A percentile compares a stretch with the other conserved stretches of the same genome.
Evolutionary conservation across 768 basidiomycete genomes (phyloP).

Genomic region (Panaeolus papilionaceus): DNA sequence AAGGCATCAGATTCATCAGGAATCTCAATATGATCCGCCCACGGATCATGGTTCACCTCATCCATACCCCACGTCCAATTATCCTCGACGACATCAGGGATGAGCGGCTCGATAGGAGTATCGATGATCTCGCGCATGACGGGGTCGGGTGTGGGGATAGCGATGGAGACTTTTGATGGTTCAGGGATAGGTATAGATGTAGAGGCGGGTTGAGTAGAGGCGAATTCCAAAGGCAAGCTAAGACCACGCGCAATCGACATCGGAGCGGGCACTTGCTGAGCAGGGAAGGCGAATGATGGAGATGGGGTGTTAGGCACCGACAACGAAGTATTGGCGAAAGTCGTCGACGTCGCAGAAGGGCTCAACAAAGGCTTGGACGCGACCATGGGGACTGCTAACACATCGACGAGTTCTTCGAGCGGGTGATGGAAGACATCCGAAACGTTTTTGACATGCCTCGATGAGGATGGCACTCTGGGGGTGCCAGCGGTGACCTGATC

Average conservation of each 20-base stretch:
- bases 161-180: conserved; percentile 6
- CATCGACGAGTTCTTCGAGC: conserved; percentile 3
- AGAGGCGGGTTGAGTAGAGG: neutral
- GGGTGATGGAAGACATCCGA: conserved; percentile 10
- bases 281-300: neutral
- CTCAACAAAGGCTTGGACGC: neutral
- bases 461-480: neutral
- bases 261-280: neutral
- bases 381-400: neutral
- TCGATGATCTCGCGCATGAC: neutral
- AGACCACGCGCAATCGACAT: conserved; percentile 11
- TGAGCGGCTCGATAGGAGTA: neutral
- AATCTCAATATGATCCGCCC: conserved; percentile 7
- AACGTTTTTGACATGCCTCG: conserved; percentile 3
- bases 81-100: neutral
- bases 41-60: neutral
- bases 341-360: neutral
- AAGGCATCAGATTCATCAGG: too few relatives aligned
- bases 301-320: neutral
- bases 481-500: neutral
- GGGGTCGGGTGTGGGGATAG: neutral
- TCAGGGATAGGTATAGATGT: neutral
- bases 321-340: neutral
- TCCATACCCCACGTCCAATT: conserved; percentile 8
- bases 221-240: neutral